Evolutionary conservation across 1,284 basidiomycete genomes (phyloP), one percentile per base, ranked within the genome.

Genomic region (Microstroma glucosiphilum): DNA sequence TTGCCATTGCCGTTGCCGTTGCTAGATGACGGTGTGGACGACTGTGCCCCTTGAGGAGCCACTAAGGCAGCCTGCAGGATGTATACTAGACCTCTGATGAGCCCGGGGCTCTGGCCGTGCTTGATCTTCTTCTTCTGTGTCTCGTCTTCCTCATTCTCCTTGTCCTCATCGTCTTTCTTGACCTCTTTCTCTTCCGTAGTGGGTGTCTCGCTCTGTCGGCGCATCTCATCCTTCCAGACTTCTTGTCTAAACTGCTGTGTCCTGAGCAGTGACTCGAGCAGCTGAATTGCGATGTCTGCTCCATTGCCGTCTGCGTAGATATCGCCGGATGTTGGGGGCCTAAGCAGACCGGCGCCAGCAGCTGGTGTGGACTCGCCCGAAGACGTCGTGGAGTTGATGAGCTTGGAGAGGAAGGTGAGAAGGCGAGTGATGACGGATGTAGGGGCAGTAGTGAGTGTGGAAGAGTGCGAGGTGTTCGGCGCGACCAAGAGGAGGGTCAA

Each of bases 241-340:
- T 77, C 73, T 48, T 73, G 83, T 54, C 93, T 85, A 70, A 87
- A 89, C 75, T 90, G 86, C 58, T 87, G 86, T 19, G 89, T 86
- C 17, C 92, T 85, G 11, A 97, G 83, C n/a, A 94, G 81, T 0
- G 88, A 87, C 77, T 92, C 90, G 4, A 96, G 84, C 68, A 90
- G 91, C 79, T 94, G 92, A 1, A 96, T 89, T 0, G 89, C 88
- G 48, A 96, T 86, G 76, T 96, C 93, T 59, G 89, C 88, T 66
- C 88, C 90, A 73, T 90, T 86, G 19, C 76, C 76, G 48, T 78
- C 71, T 6, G 77, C 73, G 65, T 64, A 75, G 49, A 71, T 71
- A 7, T 25, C 26, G 25, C 26, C 13, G 56, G 57, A 42, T 59
- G 37, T 40, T 42, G 54, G 40, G 59, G 43, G 19, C 70, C 57